Base-by-base conservation (phyloP, 2,329 filamentous ascomycete genomes). In the Atkinsonella hypoxylon region DNA sequence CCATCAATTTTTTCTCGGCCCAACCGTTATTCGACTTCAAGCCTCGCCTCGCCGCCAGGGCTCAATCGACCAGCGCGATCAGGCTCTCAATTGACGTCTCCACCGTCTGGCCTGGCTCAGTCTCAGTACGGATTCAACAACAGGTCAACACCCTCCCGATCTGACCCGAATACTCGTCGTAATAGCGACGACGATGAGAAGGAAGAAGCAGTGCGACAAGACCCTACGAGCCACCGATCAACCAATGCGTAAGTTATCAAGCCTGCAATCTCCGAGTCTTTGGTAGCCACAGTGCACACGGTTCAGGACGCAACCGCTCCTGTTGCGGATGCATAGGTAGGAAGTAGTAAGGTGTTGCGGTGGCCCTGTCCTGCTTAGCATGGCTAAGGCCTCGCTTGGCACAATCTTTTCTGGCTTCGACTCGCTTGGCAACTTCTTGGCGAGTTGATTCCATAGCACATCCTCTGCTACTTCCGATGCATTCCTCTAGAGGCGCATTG, bases 131-230 rank as follows among this genome's bases (percentile, higher is more conserved):
- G 75, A 43, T 78, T 76, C 58, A 64, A 66, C 30, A 56, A 55
- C 20, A 43, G 41, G 48, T 54, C 64, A 77, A 71, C 88, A 45
- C 85, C 88, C 15, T 91, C 89, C 12, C 85, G 89, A 58, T 96
- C 91, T 26, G 83, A 95, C 47, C 89, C 90, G 45, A 83, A 80
- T 31, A 93, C 90, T 54, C 81, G 90, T 57, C 85, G 90, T 57
- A 94, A 95, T 64, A 97, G 91, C 49, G 87, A 96, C 63, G 86
- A 91, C 58, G 87, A 91, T 58, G 88, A 95, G 61, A 89, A 91
- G 62, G 85, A 89, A 62, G 81, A 85, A 58, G 80, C 83, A 55
- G 79, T 85, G 61, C 75, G 81, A 56, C 76, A 84, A 64, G 77
- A 84, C 59, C 75, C 80, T n/a, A 81, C 82, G 36, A 83, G 83